Evolutionary conservation across 116 monocot genomes (phyloP), one percentile per base, ranked within the genome.

Genomic region (Zostera marina): DNA sequence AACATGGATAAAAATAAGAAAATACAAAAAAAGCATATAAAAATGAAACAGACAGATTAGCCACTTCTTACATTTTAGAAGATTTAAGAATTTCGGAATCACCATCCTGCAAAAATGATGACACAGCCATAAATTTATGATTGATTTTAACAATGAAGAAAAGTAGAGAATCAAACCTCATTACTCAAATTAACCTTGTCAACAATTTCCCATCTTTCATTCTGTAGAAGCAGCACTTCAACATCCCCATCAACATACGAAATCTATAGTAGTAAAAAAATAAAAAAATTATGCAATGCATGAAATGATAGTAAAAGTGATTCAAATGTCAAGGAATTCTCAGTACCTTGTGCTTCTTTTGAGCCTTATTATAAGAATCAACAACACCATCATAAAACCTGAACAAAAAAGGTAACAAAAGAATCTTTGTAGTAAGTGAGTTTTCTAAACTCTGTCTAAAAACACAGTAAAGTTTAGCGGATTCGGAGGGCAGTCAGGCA

Each of bases 211-310:
- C 87, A 83, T 9, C 47, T 57, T 52, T 92, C 92, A 12, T 78
- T 49, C 74, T 79, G 76, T 3, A 92, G 69, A 4, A 63, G 14
- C 58, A 92, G 45, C 48, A 72, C 47, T 58, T 92, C 92, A 22
- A 78, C 51, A 66, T 92, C 92, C 44, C 83, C 92, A 71, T 92
- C 92, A 60, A 63, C 46, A 76, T 92, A 92, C 2, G 70, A 38
- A 71, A 92, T 47, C 92, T 92, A 52, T 9, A 63, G 44, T 11
- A 23, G 26, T 32, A 32, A 32, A 47, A 58, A 12, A 39, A 42
- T 2, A 22, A 8, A 59, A 22, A 59, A 3, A 3, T 32, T 32
- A 32, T 0, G 32, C 5, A 5, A 44, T 0, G 5, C 32, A 3
- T 3, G 32, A 32, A 32, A 32, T 5, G 5, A 32, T 32, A 5